Evolutionary conservation across 768 basidiomycete genomes (phyloP), one percentile per base, ranked within the genome.

Genomic region (Xanthoconium purpureum): DNA sequence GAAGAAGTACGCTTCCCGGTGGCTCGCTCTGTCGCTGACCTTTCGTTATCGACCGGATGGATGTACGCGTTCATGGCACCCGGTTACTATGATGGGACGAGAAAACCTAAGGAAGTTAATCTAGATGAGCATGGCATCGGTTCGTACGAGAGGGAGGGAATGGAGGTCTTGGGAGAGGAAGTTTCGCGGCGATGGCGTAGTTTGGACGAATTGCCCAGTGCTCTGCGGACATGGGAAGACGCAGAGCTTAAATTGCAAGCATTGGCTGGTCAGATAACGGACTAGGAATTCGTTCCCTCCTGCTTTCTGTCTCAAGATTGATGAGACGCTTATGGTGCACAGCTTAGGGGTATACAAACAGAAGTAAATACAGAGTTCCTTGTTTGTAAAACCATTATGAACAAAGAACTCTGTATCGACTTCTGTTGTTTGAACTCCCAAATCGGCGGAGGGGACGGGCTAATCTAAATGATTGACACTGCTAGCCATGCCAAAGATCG

Each of bases 21-120:
- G 17, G 55, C 54, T 10, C 33, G 39, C 12, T 43, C 48, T 0
- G n/a, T 72, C 28, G 63, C 64, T 10, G 48, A 50, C 7, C 28
- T 52, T 14, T 63, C 72, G 30, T 32, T 62, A 0, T 57, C 51
- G 13, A 57, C 48, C 6, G 69, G 62, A 38, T 46, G 48, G 51
- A 61, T 71, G 60, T 56, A 47, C 37, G 6, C 51, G 4, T 66
- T 73, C 51, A 44, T 48, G 46, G 52, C 38, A 14, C 59, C 62
- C 0, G 67, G 58, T 12, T 61, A 50, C 40, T 70, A 65, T 38
- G 66, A 69, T 15, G 71, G 70, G 18, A 47, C 43, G 29, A 44
- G 58, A 47, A n/a, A n/a, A n/a, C n/a, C n/a, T n/a, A 55, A 18
- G 13, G 43, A 38, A 2, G 56, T 39, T 1, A 56, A 58, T 24